A percentile compares a stretch with the other conserved stretches of the same genome.
Evolutionary conservation across 2,329 filamentous ascomycete genomes (phyloP).

Genomic region (Fusarium nodosum): DNA sequence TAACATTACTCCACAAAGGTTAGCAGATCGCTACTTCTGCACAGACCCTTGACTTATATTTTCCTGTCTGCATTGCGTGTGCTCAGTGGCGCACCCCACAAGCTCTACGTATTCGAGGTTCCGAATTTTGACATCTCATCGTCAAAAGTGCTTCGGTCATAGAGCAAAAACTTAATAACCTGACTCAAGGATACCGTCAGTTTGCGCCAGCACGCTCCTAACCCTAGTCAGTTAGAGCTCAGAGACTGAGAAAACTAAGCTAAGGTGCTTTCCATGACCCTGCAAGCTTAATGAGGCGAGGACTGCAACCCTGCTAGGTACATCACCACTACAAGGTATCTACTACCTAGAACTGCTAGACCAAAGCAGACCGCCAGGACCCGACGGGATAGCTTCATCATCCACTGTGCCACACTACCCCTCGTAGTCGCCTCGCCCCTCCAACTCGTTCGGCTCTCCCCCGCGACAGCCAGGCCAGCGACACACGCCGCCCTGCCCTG

Average conservation of each 20-base stretch:
- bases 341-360: background rate
- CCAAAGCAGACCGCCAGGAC: constrained; percentile 8
- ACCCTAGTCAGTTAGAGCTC: constrained; percentile 14
- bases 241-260: constrained; percentile 17
- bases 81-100: constrained; percentile 47
- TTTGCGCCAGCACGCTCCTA: constrained; percentile 2
- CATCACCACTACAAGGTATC: background rate
- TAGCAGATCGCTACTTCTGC: constrained; percentile 42
- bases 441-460: constrained; percentile 17
- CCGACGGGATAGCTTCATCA: constrained; percentile 6
- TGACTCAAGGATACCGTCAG: constrained; percentile 17
- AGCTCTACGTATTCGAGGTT: constrained; percentile 17
- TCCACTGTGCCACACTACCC: constrained; percentile 16
- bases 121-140: constrained; percentile 6
- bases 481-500: constrained; percentile 19
- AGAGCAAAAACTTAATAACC: constrained; percentile 4
- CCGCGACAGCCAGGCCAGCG: constrained; percentile 8
- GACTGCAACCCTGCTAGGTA: constrained; percentile 8
- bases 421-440: constrained; percentile 21
- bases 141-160: constrained; percentile 36
- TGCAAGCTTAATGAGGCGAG: constrained; percentile 23
- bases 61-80: constrained; percentile 36
- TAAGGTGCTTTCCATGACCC: constrained; percentile 24
- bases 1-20: constrained; percentile 43
- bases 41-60: constrained; percentile 42